Evolutionary conservation across 768 basidiomycete species (phyloP), one percentile per base, ranked within the genome.

Genomic region (Candolleomyces aberdarensis): DNA sequence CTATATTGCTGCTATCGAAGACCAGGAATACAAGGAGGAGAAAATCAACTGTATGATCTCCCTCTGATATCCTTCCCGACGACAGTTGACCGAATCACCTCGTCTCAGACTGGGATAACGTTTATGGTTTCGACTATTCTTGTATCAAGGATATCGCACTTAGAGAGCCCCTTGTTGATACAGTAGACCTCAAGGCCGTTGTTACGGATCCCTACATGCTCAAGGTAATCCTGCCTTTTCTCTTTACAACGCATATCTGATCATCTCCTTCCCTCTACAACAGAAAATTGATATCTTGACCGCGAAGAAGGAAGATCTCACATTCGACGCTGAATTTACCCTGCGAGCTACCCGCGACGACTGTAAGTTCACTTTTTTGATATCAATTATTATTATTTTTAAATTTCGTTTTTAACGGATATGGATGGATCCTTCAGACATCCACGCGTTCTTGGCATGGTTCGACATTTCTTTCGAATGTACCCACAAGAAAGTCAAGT

Each of bases 141-240:
- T 98, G 97, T 74, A 98, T 99, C 82, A 98, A 98, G 77, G 94
- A 97, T 72, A 97, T 99, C 66, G 97, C 97, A 2, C 78, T 99
- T 58, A 84, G 92, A 32, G 97, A 99, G 72, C 97, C 97, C 48
- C 81, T 99, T 50, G 97, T 99, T 36, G 97, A 99, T 76, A 97
- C 95, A n/a, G 97, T 99, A 61, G 97, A 99, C 65, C 78, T 98
- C 66, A 96, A 96, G 75, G 80, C 94, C 2, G 96, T 98, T 59
- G 95, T 94, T 46, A 95, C 95, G 3, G 88, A 96, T 73, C 96
- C 97, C 44, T 96, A 83, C 69, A 75, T 86, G 73, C 82, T 99
- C 76, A 96, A 96, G 80, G 94, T 89, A 61, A 32, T 79, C 63
- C 29, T 26, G 50, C 32, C 52, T 49, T 15, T 22, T 46, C 31